A percentile compares a stretch with the other conserved stretches of the same genome.
Evolutionary conservation across 2,329 filamentous ascomycete genomes (phyloP).

Genomic region (Cadophora sp.): DNA sequence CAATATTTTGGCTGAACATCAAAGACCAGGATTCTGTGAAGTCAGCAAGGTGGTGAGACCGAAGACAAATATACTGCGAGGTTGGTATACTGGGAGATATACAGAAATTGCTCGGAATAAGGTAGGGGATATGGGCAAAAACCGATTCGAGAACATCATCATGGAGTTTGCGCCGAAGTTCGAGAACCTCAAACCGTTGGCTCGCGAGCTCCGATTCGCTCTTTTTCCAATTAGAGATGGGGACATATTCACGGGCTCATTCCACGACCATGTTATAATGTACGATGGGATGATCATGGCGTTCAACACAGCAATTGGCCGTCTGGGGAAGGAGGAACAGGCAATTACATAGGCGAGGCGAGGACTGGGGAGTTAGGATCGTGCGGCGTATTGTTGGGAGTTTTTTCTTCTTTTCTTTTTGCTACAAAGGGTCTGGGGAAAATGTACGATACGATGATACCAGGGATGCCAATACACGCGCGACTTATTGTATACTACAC

Average conservation of each 20-base stretch:
- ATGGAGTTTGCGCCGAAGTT: slow-evolving; percentile 32
- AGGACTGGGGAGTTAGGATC: background rate
- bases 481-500: background rate
- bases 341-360: background rate
- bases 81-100: background rate
- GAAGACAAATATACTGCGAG: background rate
- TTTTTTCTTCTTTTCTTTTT: background rate
- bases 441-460: background rate
- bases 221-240: slow-evolving; percentile 41
- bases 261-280: slow-evolving; percentile 25
- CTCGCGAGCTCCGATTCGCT: slow-evolving; percentile 40
- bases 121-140: slow-evolving; percentile 29
- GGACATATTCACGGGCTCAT: slow-evolving; percentile 26
- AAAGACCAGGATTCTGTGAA: too few species aligned
- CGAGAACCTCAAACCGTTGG: slow-evolving; percentile 31
- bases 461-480: background rate
- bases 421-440: background rate
- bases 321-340: background rate
- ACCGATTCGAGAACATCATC: slow-evolving; percentile 30
- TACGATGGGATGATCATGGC: slow-evolving; percentile 29
- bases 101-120: slow-evolving; percentile 23
- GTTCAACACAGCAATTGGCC: slow-evolving; percentile 23
- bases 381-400: background rate
- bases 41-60: background rate
- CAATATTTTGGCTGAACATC: too few species aligned